Percentiles rank a stretch among this genome's conserved stretches.
Conservation (phyloP, 2,329 filamentous ascomycete genomes). For the Orbilia blumenaviensis region DNA sequence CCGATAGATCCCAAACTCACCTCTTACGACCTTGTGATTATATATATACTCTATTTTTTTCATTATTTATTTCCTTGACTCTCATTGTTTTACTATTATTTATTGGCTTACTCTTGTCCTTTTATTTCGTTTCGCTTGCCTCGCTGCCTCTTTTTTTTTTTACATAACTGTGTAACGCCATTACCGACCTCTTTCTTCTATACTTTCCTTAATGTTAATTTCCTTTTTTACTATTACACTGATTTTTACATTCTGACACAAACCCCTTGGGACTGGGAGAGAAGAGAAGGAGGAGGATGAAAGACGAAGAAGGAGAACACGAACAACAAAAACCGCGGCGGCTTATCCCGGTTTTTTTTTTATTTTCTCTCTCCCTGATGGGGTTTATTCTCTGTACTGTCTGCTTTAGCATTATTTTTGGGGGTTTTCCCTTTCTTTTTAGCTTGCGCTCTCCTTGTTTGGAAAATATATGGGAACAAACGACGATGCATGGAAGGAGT, state of each 20-base stretch:
- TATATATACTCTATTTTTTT: conserved; percentile 53
- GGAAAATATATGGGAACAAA: conserved; percentile 6
- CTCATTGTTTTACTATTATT: not conserved
- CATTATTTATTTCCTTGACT: conserved; percentile 48
- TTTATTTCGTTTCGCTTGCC: conserved; percentile 2
- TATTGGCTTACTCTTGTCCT: not conserved
- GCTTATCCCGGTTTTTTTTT: not conserved
- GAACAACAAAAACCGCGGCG: not conserved
- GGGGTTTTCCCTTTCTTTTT: not conserved
- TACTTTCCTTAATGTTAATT: conserved; percentile 53
- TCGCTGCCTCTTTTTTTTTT: not conserved
- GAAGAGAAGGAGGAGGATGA: no score
- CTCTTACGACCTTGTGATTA: conserved; percentile 35
- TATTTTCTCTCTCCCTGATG: not conserved
- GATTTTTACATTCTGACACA: not conserved
- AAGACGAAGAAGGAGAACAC: not conserved
- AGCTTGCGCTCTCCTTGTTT: not conserved
- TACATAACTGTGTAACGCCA: conserved; percentile 39
- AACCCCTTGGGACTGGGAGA: not conserved
- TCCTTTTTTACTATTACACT: conserved; percentile 26
- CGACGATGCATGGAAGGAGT: conserved; percentile 4
- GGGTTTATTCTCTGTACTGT: conserved; percentile 1
- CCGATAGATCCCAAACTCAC: conserved; percentile 30
- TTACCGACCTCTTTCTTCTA: conserved; percentile 43
- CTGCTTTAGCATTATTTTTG: not conserved